phyloP scores from a whole-genome alignment of 129 eudicot species.

The Pseudognaphalium luteoalbum region DNA sequence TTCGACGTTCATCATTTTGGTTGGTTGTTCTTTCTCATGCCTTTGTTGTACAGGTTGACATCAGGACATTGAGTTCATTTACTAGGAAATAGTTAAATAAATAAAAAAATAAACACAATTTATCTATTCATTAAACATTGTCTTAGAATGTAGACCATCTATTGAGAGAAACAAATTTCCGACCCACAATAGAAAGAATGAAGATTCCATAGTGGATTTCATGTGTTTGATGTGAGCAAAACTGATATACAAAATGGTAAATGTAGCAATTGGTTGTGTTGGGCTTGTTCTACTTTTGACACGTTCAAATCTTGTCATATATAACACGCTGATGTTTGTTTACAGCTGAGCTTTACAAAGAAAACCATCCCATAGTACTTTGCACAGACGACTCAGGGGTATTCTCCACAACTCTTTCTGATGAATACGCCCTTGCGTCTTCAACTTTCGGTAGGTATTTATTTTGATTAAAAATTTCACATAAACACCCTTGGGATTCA shows the following conservation, averaged over 20 bases:
- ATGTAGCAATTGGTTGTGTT: not conserved
- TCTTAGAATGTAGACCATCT: not conserved
- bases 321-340: slow-evolving; percentile 13
- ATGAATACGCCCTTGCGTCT: slow-evolving; percentile 71
- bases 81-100: not conserved
- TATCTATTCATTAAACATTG: not conserved
- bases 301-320: too few species aligned
- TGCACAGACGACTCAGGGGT: slow-evolving; percentile 95
- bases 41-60: not conserved
- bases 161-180: not conserved
- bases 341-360: slow-evolving; percentile 67
- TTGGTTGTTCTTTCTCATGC: slow-evolving; percentile 30
- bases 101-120: too few species aligned
- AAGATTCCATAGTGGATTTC: not conserved
- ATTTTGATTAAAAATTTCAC: not conserved
- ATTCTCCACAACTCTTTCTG: slow-evolving; percentile 79
- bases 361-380: slow-evolving; percentile 73
- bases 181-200: not conserved
- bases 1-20: slow-evolving; percentile 92
- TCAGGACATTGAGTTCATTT: not conserved
- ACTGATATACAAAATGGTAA: not conserved
- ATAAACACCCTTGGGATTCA: not conserved
- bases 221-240: not conserved
- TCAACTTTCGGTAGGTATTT: slow-evolving; percentile 63
- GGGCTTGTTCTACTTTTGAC: too few species aligned